phyloP scores from a whole-genome alignment of 495 filamentous ascomycete species.

The Xylaria telfairii region DNA sequence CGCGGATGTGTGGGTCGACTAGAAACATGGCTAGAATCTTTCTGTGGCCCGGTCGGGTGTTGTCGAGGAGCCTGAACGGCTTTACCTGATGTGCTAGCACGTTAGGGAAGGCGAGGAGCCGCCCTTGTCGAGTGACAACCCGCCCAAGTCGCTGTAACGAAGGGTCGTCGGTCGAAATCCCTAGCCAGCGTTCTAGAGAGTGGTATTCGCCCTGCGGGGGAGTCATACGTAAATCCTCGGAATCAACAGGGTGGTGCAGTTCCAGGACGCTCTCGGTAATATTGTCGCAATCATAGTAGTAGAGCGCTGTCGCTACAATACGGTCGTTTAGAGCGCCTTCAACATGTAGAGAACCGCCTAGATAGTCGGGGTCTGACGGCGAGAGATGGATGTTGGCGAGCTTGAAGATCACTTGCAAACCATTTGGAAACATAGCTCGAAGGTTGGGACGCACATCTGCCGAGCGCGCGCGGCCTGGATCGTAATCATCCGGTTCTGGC shows the following conservation, averaged over 20 bases:
- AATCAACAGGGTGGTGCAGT: conserved; percentile 52
- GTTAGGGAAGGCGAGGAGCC: conserved; percentile 51
- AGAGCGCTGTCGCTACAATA: conserved; percentile 64
- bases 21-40: conserved; percentile 66
- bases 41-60: conserved; percentile 56
- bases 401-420: conserved; percentile 69
- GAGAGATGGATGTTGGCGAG: conserved; percentile 66
- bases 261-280: conserved; percentile 59
- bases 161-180: conserved; percentile 27
- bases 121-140: conserved; percentile 41
- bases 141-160: conserved; percentile 43
- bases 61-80: conserved; percentile 56
- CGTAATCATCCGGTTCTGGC: conserved; percentile 30
- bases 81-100: conserved; percentile 57
- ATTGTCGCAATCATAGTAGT: conserved; percentile 68
- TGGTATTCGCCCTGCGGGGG: conserved; percentile 33
- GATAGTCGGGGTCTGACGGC: conserved; percentile 56
- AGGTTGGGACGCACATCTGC: conserved; percentile 15
- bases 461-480: conserved; percentile 2
- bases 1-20: conserved; percentile 57
- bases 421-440: conserved; percentile 27
- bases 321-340: conserved; percentile 63
- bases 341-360: conserved; percentile 50
- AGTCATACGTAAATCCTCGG: conserved; percentile 23
- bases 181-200: conserved; percentile 31